Conservation (phyloP, 495 filamentous ascomycete species). For the Pyronema omphalodes region DNA sequence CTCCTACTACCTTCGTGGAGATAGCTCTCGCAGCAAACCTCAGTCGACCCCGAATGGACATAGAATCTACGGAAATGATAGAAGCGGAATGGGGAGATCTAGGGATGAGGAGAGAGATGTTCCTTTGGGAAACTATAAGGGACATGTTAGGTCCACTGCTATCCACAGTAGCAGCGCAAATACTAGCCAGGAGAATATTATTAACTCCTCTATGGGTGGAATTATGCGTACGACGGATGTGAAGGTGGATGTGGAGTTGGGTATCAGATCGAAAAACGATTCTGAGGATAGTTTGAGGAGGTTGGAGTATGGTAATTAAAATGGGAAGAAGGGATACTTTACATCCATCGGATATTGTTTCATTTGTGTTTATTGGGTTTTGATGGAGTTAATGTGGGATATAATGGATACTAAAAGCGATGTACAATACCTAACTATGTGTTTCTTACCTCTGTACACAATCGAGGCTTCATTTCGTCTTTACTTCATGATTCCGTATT, state of each 20-base stretch:
- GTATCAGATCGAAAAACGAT: not conserved
- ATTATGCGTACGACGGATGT: conserved; percentile 21
- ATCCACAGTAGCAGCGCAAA: conserved; percentile 4
- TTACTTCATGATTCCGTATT: no score
- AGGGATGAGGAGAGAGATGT: not conserved
- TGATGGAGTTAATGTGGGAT: no score
- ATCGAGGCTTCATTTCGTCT: no score
- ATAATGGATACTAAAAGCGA: no score
- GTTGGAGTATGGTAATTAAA: conserved; percentile 4
- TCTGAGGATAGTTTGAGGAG: conserved; percentile 7
- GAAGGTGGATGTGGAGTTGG: conserved; percentile 12
- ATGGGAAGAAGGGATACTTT: not conserved
- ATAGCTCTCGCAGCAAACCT: not conserved
- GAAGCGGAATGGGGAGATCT: not conserved
- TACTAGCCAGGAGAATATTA: conserved; percentile 21
- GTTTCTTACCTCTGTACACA: no score
- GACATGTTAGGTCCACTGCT: conserved; percentile 3
- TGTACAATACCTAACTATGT: no score
- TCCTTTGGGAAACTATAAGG: not conserved
- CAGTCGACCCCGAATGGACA: not conserved
- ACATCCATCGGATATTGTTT: no score
- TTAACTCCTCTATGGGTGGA: conserved; percentile 2
- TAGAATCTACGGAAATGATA: not conserved
- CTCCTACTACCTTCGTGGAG: not conserved
- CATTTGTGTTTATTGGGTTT: no score